phyloP scores from a whole-genome alignment of 1,284 basidiomycete genomes.

The Apiotrichum veenhuisii region DNA sequence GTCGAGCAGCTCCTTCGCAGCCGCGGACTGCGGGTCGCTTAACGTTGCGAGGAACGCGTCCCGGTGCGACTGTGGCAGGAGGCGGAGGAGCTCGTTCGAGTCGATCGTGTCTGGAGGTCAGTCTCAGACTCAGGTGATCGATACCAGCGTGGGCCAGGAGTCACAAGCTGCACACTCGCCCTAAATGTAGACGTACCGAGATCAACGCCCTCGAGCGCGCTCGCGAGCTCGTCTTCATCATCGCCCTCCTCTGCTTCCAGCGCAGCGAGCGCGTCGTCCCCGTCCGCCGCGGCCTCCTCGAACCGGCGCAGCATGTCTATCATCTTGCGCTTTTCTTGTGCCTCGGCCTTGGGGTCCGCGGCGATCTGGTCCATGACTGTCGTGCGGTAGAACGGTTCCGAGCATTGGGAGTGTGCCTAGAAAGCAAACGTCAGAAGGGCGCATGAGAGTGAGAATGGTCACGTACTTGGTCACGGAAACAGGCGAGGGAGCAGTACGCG shows the following conservation, averaged over 20 bases:
- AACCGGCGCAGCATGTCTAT: slow-evolving; percentile 47
- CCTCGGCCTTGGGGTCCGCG: slow-evolving; percentile 30
- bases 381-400: slow-evolving; percentile 47
- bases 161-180: too few species aligned
- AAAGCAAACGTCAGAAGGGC: too few species aligned
- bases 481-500: slow-evolving; percentile 47
- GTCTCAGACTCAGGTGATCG: slow-evolving; percentile 7
- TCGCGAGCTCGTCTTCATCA: slow-evolving; percentile 28
- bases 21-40: slow-evolving; percentile 37
- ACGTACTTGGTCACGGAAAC: slow-evolving; percentile 39
- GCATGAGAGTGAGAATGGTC: too few species aligned
- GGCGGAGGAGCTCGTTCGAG: slow-evolving; percentile 43
- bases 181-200: slow-evolving; percentile 27
- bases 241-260: slow-evolving; percentile 27
- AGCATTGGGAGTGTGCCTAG: slow-evolving; percentile 47
- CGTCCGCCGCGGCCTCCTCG: slow-evolving; percentile 37
- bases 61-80: slow-evolving; percentile 40
- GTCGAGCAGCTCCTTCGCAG: slow-evolving; percentile 33
- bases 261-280: slow-evolving; percentile 24
- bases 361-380: slow-evolving; percentile 40
- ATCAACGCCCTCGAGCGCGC: slow-evolving; percentile 35
- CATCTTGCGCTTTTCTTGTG: slow-evolving; percentile 45
- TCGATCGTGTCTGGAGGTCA: slow-evolving; percentile 45
- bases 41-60: slow-evolving; percentile 42
- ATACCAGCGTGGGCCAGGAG: too few species aligned